Evolutionary conservation across 352 stramenopile genomes (phyloP).

Genomic region (Pythium dissotocum): DNA sequence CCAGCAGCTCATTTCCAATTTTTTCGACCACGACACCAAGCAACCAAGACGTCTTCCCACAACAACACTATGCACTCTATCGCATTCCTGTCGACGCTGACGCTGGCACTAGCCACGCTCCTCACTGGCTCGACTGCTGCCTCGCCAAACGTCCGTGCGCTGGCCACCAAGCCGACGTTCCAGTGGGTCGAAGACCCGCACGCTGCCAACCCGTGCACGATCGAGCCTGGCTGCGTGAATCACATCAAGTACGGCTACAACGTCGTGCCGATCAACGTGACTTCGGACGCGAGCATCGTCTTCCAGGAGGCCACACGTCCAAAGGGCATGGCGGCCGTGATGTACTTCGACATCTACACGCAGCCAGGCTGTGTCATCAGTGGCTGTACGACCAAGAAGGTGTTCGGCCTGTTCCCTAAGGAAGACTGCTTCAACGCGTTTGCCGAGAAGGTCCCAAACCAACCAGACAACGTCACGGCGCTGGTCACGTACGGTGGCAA

Average conservation of each 20-base stretch:
- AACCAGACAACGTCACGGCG: slow-evolving; percentile 39
- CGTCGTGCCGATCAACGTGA: slow-evolving; percentile 46
- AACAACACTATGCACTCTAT: background rate
- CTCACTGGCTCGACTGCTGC: background rate
- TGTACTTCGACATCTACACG: slow-evolving; percentile 49
- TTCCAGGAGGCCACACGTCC: slow-evolving; percentile 46
- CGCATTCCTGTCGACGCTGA: background rate
- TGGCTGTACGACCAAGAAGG: slow-evolving; percentile 29
- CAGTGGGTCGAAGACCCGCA: slow-evolving; percentile 46
- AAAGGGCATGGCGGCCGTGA: slow-evolving; percentile 36
- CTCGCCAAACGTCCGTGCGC: background rate
- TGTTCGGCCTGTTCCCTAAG: slow-evolving; percentile 35
- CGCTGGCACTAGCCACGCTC: background rate
- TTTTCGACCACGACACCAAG: background rate
- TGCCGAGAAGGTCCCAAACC: slow-evolving; percentile 31
- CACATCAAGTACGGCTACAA: slow-evolving; percentile 57
- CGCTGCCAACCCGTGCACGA: slow-evolving; percentile 40
- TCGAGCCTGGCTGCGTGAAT: slow-evolving; percentile 42
- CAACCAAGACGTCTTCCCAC: background rate
- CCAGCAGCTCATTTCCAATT: background rate
- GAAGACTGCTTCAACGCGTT: slow-evolving; percentile 59
- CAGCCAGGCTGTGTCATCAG: slow-evolving; percentile 52
- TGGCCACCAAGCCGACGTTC: slow-evolving; percentile 31
- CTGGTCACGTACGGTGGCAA: slow-evolving; percentile 44
- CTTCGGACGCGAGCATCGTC: slow-evolving; percentile 34